Base-by-base conservation (phyloP, 75 land plant genomes). In the Cunninghamia lanceolata region DNA sequence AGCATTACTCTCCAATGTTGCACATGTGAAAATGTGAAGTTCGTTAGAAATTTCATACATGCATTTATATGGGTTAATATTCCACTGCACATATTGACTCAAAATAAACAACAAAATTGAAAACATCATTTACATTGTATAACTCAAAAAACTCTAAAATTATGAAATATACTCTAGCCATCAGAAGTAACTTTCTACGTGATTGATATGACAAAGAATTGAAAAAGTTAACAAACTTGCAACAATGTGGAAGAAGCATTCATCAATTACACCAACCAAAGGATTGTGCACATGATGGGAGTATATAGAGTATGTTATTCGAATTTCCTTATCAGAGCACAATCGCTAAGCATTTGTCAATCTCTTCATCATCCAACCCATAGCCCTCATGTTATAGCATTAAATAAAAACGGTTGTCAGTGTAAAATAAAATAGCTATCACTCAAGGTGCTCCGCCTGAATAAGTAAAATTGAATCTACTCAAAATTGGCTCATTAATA, bases 281-380 rank as follows among this genome's bases (percentile, higher is more conserved):
- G 28, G 45, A 50, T 13, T 42, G 46, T 25, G 5, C 47, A 42
- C 9, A 4, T 21, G 28, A n/a, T 28, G 45, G 45, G 50, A 43
- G n/a, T 46, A 42, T 25, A 2, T 43, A 80, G n/a, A 43, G 47
- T 36, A 66, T 28, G 19, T 46, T 89, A 92, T 79, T 92, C 93
- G 52, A 92, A 92, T 63, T 87, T 91, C 86, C 91, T 96, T 81
- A 96, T 94, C 40, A 90, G 59, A 2, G 98, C 93, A 30, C 95
- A 90, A 86, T 96, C 98, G 83, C 87, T 89, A 85, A 96, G 88
- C 98, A 96, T 96, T 56, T 92, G 85, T 96, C 95, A 82, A 95
- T 96, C 21, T 90, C 90, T 13, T 96, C 97, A 79, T 96, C 97
- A 77, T 95, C 95, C 68, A 89, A 89, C 7, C 82, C 84, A 13